phyloP scores from a whole-genome alignment of 2,329 filamentous ascomycete species.

The Talaromyces albobiverticillius region DNA sequence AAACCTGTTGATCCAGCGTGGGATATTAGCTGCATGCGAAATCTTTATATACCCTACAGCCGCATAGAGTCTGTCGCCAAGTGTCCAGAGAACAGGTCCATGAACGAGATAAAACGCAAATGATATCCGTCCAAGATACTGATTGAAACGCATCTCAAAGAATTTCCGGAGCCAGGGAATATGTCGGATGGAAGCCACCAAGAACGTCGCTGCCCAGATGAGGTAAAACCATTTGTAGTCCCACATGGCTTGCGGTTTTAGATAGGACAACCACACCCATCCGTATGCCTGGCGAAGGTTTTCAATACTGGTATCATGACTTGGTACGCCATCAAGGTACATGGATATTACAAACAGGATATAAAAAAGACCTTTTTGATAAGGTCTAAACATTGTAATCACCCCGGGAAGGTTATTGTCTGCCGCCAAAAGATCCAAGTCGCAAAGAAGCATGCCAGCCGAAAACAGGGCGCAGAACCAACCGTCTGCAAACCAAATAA shows the following conservation, averaged over 20 bases:
- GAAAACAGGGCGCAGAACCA: conserved; percentile 62
- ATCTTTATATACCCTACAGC: conserved; percentile 46
- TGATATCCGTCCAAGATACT: conserved; percentile 62
- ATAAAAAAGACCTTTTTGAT: conserved; percentile 53
- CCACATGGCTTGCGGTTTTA: conserved; percentile 64
- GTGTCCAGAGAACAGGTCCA: conserved; percentile 57
- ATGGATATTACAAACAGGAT: conserved; percentile 52
- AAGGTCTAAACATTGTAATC: conserved; percentile 45
- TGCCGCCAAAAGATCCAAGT: conserved; percentile 57
- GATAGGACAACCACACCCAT: conserved; percentile 58
- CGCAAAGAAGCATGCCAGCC: conserved; percentile 60
- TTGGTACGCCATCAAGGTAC: conserved; percentile 61
- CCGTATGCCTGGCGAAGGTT: conserved; percentile 55
- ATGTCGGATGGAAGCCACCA: conserved; percentile 56
- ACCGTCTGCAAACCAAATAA: conserved; percentile 65
- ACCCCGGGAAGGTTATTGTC: conserved; percentile 52
- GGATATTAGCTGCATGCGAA: conserved; percentile 55
- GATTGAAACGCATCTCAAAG: conserved; percentile 58
- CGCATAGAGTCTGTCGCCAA: conserved; percentile 64
- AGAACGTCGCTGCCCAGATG: conserved; percentile 57
- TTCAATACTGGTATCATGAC: conserved; percentile 46
- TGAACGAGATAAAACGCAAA: conserved; percentile 64
- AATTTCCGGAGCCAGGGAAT: conserved; percentile 58
- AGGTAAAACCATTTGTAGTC: conserved; percentile 68
- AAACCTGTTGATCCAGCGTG: conserved; percentile 57